phyloP scores from a whole-genome alignment of 352 stramenopile species.

The Pythium monospermum region DNA sequence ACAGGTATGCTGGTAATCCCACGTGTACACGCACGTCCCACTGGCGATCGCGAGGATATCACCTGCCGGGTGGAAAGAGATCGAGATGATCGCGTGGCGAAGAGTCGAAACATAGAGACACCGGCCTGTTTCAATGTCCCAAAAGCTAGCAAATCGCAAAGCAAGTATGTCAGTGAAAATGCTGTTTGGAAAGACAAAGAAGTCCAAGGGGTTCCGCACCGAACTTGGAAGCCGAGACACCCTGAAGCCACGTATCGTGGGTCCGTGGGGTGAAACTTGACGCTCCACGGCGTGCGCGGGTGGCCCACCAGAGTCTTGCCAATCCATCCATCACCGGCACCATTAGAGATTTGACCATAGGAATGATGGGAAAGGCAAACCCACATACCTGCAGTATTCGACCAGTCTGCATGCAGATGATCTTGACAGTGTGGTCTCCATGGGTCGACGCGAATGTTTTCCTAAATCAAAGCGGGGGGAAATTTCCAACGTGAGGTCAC shows the following conservation, averaged over 20 bases:
- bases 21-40: slow-evolving; percentile 93
- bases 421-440: slow-evolving; percentile 98
- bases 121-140: slow-evolving; percentile 83
- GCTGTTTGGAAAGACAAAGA: no score
- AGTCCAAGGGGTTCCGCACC: no score
- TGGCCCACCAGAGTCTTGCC: slow-evolving; percentile 76
- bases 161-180: no score
- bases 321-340: not conserved
- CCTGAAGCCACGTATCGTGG: slow-evolving; percentile 94
- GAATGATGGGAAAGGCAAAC: not conserved
- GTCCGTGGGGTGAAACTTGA: slow-evolving; percentile 97
- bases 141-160: slow-evolving; percentile 62
- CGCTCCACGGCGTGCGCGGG: slow-evolving; percentile 93
- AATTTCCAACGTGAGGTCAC: not conserved
- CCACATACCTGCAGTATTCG: slow-evolving; percentile 70
- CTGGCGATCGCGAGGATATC: slow-evolving; percentile 94
- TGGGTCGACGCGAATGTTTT: slow-evolving; percentile 96
- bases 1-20: slow-evolving; percentile 89
- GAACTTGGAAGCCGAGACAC: slow-evolving; percentile 95
- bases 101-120: slow-evolving; percentile 94
- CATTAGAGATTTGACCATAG: not conserved
- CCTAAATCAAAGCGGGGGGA: no score
- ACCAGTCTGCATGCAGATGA: slow-evolving; percentile 90
- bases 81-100: slow-evolving; percentile 94
- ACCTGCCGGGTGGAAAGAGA: slow-evolving; percentile 95